Evolutionary conservation across 805 yeast genomes (phyloP).

Genomic region (Candida caryicola): DNA sequence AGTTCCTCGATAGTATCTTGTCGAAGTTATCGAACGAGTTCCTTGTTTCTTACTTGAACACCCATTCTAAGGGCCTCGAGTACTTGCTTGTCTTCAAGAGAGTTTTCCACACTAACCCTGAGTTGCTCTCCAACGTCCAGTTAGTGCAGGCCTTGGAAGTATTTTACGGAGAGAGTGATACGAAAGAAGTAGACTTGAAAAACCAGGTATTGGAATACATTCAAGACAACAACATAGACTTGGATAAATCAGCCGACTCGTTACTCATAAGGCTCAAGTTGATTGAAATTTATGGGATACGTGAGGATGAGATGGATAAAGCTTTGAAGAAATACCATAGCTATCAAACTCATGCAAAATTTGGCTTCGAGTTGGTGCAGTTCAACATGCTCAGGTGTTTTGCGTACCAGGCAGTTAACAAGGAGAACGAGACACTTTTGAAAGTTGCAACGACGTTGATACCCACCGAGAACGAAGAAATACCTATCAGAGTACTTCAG

Average conservation of each 20-base stretch:
- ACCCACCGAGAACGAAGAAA: conserved; percentile 19
- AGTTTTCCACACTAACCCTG: conserved; percentile 5
- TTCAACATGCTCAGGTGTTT: conserved; percentile 39
- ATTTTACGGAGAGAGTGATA: not conserved
- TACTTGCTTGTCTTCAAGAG: conserved; percentile 2
- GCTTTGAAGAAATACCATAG: conserved; percentile 38
- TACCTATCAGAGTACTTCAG: conserved; percentile 35
- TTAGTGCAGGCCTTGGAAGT: conserved; percentile 5
- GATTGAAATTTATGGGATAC: conserved; percentile 33
- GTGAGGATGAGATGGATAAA: conserved; percentile 22
- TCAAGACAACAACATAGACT: conserved; percentile 21
- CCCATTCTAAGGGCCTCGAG: not conserved
- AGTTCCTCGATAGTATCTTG: not conserved
- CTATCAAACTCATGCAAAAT: conserved; percentile 37
- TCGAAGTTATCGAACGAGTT: not conserved
- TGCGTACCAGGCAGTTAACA: conserved; percentile 38
- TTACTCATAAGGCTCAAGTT: conserved; percentile 30
- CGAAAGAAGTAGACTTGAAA: not conserved
- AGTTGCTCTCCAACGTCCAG: conserved; percentile 1
- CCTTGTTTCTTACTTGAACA: not conserved
- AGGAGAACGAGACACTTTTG: conserved; percentile 25
- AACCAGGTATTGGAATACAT: conserved; percentile 18
- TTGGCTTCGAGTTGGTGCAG: conserved; percentile 41
- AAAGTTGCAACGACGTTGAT: conserved; percentile 40
- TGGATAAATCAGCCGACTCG: conserved; percentile 25